Evolutionary conservation across 2,329 filamentous ascomycete genomes (phyloP).

Genomic region (Apiospora rasikravindrae): DNA sequence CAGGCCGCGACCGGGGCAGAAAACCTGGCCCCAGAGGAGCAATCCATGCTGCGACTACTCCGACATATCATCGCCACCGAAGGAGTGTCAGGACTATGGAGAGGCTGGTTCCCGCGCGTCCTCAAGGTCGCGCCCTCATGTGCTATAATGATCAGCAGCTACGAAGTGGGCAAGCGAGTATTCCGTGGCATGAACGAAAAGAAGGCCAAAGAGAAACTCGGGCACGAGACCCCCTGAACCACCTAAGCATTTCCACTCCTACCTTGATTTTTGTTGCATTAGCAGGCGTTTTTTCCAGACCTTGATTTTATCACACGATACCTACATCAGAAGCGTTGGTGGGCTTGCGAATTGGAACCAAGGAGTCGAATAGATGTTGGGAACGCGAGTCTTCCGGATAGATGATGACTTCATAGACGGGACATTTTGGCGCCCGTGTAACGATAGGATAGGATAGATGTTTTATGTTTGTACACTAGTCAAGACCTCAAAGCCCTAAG

Average conservation of each 20-base stretch:
- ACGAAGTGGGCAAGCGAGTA: conserved; percentile 92
- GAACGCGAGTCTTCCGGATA: neutral
- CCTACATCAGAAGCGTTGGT: conserved; percentile 27
- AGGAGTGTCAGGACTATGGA: conserved; percentile 81
- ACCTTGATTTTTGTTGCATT: conserved; percentile 33
- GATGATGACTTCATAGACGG: conserved; percentile 12
- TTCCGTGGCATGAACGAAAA: conserved; percentile 76
- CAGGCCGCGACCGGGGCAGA: conserved; percentile 32
- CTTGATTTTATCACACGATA: conserved; percentile 33
- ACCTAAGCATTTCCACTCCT: conserved; percentile 21
- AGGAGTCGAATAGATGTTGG: neutral
- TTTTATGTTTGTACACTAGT: conserved; percentile 3
- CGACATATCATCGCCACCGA: conserved; percentile 90
- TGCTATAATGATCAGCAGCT: conserved; percentile 99
- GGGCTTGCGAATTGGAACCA: neutral
- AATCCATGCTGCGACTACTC: conserved; percentile 81
- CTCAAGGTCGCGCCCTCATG: conserved; percentile 95
- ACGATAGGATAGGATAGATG: conserved; percentile 1
- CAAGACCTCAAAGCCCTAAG: neutral
- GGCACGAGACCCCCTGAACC: conserved; percentile 20
- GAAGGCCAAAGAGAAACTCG: conserved; percentile 35
- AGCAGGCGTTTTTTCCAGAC: conserved; percentile 35
- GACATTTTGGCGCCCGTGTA: neutral
- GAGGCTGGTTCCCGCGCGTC: conserved; percentile 88
- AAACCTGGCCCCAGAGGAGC: conserved; percentile 67